Percentiles rank a stretch among this genome's conserved stretches.
Evolutionary conservation across 2,329 filamentous ascomycete species (phyloP).

Genomic region (Ceratocystis diversiconidia): DNA sequence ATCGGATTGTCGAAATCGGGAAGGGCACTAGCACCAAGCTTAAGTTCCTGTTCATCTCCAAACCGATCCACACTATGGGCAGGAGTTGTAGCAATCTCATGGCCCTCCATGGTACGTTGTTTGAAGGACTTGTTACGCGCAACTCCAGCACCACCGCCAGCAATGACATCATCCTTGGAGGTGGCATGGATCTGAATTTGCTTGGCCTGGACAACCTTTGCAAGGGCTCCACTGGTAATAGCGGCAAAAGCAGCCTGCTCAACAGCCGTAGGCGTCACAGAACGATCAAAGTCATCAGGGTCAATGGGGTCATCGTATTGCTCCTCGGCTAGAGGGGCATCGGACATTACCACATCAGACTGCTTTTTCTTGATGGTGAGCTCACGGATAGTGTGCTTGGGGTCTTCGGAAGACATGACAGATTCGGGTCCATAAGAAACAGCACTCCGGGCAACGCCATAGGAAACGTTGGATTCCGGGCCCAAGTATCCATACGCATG

Average conservation of each 20-base stretch:
- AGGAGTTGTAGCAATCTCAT: conserved; percentile 40
- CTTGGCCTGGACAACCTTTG: conserved; percentile 37
- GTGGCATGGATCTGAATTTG: conserved; percentile 23
- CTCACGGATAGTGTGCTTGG: conserved; percentile 12
- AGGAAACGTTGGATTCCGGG: conserved; percentile 14
- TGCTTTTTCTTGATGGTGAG: conserved; percentile 14
- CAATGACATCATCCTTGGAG: conserved; percentile 22
- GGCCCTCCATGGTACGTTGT: conserved; percentile 45
- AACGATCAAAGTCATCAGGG: conserved; percentile 17
- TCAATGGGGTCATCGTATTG: conserved; percentile 4
- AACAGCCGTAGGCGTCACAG: conserved; percentile 39
- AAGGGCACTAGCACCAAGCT: conserved; percentile 54
- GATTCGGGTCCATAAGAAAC: conserved; percentile 27
- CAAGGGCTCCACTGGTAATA: conserved; percentile 43
- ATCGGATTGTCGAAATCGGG: conserved; percentile 56
- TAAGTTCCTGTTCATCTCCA: conserved; percentile 31
- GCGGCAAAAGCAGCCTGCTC: conserved; percentile 31
- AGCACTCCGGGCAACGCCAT: conserved; percentile 18
- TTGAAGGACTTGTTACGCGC: conserved; percentile 51
- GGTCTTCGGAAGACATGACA: conserved; percentile 26
- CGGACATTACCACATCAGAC: conserved; percentile 10
- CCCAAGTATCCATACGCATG: conserved; percentile 10
- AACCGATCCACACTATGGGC: conserved; percentile 45
- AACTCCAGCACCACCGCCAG: conserved; percentile 33
- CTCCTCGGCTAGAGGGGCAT: not conserved